A percentile compares a stretch with the other conserved stretches of the same genome.
Evolutionary conservation across 2,329 filamentous ascomycete species (phyloP).

Genomic region (Cercospora zeae-maydis): DNA sequence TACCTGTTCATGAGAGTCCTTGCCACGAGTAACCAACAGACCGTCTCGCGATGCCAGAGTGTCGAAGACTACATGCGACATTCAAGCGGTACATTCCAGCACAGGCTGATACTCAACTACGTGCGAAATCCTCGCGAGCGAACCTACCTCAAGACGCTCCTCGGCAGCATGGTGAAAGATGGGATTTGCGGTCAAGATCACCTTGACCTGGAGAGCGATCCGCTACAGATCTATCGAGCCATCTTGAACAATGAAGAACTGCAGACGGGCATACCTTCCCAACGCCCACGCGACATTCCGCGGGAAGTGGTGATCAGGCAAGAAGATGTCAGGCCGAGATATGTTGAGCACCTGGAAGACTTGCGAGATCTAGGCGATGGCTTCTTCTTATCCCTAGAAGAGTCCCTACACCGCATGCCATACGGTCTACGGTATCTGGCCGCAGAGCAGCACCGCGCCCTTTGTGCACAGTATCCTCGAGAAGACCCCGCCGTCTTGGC

Average conservation of each 20-base stretch:
- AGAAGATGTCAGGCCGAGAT: constrained; percentile 83
- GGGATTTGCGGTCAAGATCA: constrained; percentile 90
- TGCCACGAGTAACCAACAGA: constrained; percentile 75
- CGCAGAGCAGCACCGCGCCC: constrained; percentile 75
- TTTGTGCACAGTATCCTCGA: constrained; percentile 72
- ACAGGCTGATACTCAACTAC: constrained; percentile 80
- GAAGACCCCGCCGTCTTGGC: constrained; percentile 75
- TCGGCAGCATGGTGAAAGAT: constrained; percentile 81
- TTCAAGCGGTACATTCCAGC: constrained; percentile 84
- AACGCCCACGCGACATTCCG: constrained; percentile 76
- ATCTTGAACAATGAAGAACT: constrained; percentile 97
- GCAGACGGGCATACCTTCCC: constrained; percentile 79
- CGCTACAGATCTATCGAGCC: constrained; percentile 92
- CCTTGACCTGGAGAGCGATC: constrained; percentile 91
- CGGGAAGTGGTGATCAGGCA: constrained; percentile 95
- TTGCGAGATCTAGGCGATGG: constrained; percentile 92
- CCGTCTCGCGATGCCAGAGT: constrained; percentile 68
- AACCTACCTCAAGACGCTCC: constrained; percentile 82
- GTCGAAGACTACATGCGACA: constrained; percentile 77
- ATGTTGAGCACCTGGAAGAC: constrained; percentile 91
- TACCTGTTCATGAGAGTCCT: constrained; percentile 94
- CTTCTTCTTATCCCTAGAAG: constrained; percentile 77
- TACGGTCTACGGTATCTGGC: constrained; percentile 88
- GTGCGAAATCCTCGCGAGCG: constrained; percentile 86
- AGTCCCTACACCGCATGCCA: constrained; percentile 80